These are phyloP conservation scores for Fomitopsis pulvina DNA, from an alignment of 768 basidiomycete species.

Conservation along the genomic window DNA sequence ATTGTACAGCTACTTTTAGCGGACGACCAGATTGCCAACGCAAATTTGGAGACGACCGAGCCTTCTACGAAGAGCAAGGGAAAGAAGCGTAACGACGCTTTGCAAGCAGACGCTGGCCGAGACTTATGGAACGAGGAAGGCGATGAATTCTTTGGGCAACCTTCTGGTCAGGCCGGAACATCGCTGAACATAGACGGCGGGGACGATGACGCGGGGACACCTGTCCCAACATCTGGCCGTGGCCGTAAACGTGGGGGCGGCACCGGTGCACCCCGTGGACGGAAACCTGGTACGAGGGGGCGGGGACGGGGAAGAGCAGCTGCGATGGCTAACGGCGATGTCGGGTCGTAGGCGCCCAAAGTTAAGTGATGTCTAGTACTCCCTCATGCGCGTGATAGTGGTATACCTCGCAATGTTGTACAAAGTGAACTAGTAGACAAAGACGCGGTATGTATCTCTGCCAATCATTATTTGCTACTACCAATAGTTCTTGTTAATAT, in stretches of 20 bases:
- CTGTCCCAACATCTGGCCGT: conserved; percentile 16
- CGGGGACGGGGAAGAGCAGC: conserved; percentile 18
- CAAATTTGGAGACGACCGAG: conserved; percentile 35
- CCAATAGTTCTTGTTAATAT: not conserved
- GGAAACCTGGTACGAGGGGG: conserved; percentile 22
- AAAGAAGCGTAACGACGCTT: conserved; percentile 28
- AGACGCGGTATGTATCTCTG: not conserved
- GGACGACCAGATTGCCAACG: conserved; percentile 83
- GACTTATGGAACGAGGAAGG: conserved; percentile 86
- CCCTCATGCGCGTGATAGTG: too few species aligned
- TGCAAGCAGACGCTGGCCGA: conserved; percentile 34
- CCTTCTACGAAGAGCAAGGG: conserved; percentile 30
- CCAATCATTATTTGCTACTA: too few species aligned
- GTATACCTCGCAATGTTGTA: too few species aligned
- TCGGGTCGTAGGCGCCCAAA: too few species aligned
- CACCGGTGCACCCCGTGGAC: conserved; percentile 26
- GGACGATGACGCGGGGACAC: conserved; percentile 22
- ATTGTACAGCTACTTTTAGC: conserved; percentile 93
- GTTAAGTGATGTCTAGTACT: too few species aligned
- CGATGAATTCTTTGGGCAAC: conserved; percentile 78
- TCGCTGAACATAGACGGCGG: conserved; percentile 16
- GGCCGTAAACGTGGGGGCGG: conserved; percentile 6
- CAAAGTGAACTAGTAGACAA: not conserved
- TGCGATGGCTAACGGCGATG: conserved; percentile 12
- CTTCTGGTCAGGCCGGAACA: conserved; percentile 16